Conservation (phyloP, 1,139 yeast genomes). For the Debaryomyces udenii region DNA sequence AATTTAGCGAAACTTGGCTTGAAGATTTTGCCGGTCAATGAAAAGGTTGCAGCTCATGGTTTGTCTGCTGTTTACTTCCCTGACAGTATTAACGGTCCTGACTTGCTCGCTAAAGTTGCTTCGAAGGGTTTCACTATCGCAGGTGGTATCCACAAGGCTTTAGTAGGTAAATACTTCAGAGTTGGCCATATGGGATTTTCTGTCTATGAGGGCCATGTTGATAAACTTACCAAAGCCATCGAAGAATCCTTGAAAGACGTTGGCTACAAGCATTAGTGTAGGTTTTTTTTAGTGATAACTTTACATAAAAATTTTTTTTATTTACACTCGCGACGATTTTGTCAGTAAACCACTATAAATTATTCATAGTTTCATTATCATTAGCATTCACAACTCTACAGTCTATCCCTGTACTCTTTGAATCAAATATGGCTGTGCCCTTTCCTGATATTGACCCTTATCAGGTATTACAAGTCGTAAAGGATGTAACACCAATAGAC, state of each 20-base stretch:
- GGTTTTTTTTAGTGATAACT: background rate
- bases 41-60: constrained; percentile 79
- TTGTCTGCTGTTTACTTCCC: constrained; percentile 88
- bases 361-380: no score
- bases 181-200: constrained; percentile 92
- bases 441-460: constrained; percentile 71
- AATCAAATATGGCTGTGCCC: constrained; percentile 37
- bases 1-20: constrained; percentile 61
- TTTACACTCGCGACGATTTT: background rate
- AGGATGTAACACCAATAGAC: constrained; percentile 49
- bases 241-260: constrained; percentile 41
- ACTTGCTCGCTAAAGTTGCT: constrained; percentile 56
- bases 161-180: constrained; percentile 83
- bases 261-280: constrained; percentile 17
- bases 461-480: constrained; percentile 50
- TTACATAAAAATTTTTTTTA: background rate
- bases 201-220: constrained; percentile 48
- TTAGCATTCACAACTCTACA: no score
- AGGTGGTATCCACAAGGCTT: constrained; percentile 86
- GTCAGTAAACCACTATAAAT: no score
- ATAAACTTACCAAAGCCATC: constrained; percentile 37
- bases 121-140: constrained; percentile 79
- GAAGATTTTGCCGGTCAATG: constrained; percentile 64
- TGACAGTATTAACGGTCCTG: constrained; percentile 68
- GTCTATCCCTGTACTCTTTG: background rate